Base-by-base conservation (phyloP, 2,329 filamentous ascomycete genomes). In the Phyllosticta paracitricarpa region DNA sequence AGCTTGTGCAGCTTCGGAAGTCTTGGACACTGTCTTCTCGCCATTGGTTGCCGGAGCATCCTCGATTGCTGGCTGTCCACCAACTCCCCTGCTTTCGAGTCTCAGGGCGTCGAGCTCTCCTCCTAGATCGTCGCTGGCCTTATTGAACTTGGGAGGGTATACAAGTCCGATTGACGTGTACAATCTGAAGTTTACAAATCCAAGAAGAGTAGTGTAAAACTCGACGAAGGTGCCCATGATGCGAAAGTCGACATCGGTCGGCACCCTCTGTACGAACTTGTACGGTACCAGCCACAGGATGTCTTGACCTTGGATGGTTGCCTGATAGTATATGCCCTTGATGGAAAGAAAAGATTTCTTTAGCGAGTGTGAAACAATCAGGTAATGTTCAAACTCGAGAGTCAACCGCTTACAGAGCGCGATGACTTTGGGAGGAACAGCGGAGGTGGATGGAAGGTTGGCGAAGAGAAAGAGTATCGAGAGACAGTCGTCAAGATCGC, bases 181-280 rank as follows among this genome's bases (percentile, higher is more conserved):
- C 55, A 99, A 81, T 65, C 91, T 82, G 81, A 91, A 99, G 81
- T 99, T 97, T 77, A 97, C 86, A 70, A 99, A 99, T 63, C 93
- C 89, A 22, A 99, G 81, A 14, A 99, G 82, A 4, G 93, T 97
- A 70, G 95, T 96, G 80, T 99, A 99, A 75, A 99, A 99, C 75
- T 99, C 93, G 66, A 99, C 87, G 72, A 99, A 99, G 4, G 94
- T 99, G 63, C 91, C 93, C 94, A 99, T 99, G 76, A 99, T 99
- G 70, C 94, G 84, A 79, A 97, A 99, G 75, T 99, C 94, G 65
- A 99, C 89, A 75, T 99, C 94, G 62, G 89, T 90, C 51, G 94
- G 89, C 14, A 96, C 87, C 67, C 89, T 83, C 80, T 99, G 94
- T 71, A 97, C 96, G 77, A 99, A 99, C 75, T 91, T 91, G 80